Evolutionary conservation across 106 monocot genomes (phyloP), one percentile per base, ranked within the genome.

Genomic region (Dendrobium officinale): DNA sequence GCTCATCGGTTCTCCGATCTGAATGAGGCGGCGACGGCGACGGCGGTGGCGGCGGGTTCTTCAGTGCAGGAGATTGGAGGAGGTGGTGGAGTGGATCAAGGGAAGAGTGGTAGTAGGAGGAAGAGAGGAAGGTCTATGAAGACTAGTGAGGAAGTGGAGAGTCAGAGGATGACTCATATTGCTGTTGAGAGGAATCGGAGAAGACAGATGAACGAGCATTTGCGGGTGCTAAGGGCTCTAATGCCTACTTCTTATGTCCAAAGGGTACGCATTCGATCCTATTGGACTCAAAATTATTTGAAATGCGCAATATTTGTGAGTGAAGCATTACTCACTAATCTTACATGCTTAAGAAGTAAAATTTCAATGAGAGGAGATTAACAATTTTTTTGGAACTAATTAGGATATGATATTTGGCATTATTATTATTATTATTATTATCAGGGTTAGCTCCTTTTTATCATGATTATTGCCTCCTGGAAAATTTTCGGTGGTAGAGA

Each of bases 131-230:
- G 92, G 51, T 79, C 91, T 64, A 37, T 88, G 78, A 96, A 93
- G 85, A 96, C 91, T 19, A 93, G 41, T 20, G 91, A 96, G 85
- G 93, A 96, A 86, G 91, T 90, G 31, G 92, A 96, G 83, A 94
- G 87, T 78, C 94, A 96, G 55, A 48, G 96, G 72, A 96, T 96
- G 96, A 94, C 92, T 11, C 96, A 96, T 75, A 96, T 96, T 49
- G 93, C 92, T 3, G 96, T 96, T 40, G 94, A 96, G 80, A 59
- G 96, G 55, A 94, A 96, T 72, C 59, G 94, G 40, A 73, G 96
- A 67, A 79, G 92, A 42, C 93, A 96, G 81, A 96, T 94, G 93
- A 96, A 96, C 72, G 96, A 96, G 18, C 91, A 93, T 54, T 89
- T 94, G 33, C 47, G 87, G 0, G 85, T 90, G 24, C 78, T 96